These are phyloP conservation scores for Cyphellophora attinorum DNA, from an alignment of 2,329 filamentous ascomycete genomes.

Conservation along the genomic window DNA sequence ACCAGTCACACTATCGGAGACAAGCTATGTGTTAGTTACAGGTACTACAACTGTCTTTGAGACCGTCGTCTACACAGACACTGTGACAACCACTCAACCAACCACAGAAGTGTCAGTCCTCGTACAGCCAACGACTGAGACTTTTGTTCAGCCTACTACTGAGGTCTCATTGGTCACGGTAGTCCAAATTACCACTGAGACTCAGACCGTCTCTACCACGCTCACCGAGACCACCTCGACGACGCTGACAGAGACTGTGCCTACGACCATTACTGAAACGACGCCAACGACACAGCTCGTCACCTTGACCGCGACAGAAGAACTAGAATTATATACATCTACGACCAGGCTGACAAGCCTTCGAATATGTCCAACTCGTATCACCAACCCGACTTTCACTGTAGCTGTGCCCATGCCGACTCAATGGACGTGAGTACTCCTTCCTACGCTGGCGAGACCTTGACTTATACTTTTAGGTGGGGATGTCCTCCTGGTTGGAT, in stretches of 20 bases:
- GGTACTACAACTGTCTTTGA: slow-evolving; percentile 6
- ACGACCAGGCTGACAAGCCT: slow-evolving; percentile 10
- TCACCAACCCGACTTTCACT: slow-evolving; percentile 23
- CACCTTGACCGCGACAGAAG: slow-evolving; percentile 3
- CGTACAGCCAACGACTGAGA: neutral
- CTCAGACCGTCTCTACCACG: no score
- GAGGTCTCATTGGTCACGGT: no score
- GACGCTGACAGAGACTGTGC: slow-evolving; percentile 1
- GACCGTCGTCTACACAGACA: slow-evolving; percentile 6
- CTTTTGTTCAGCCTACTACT: slow-evolving; percentile 1
- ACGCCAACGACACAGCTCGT: neutral
- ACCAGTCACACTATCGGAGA: neutral
- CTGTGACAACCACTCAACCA: slow-evolving; percentile 9
- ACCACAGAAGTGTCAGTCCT: slow-evolving; percentile 1
- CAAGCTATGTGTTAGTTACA: neutral
- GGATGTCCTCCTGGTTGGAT: slow-evolving; percentile 35
- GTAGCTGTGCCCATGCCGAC: slow-evolving; percentile 19
- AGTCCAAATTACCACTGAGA: no score
- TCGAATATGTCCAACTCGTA: slow-evolving; percentile 21
- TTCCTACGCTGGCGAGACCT: neutral
- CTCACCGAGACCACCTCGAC: no score
- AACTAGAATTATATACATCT: slow-evolving; percentile 3
- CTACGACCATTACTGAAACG: slow-evolving; percentile 6
- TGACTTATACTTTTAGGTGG: slow-evolving; percentile 23
- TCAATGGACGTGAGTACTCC: slow-evolving; percentile 17